Evolutionary conservation across 148 eudicot genomes (phyloP).

Genomic region (Talinum fruticosum): DNA sequence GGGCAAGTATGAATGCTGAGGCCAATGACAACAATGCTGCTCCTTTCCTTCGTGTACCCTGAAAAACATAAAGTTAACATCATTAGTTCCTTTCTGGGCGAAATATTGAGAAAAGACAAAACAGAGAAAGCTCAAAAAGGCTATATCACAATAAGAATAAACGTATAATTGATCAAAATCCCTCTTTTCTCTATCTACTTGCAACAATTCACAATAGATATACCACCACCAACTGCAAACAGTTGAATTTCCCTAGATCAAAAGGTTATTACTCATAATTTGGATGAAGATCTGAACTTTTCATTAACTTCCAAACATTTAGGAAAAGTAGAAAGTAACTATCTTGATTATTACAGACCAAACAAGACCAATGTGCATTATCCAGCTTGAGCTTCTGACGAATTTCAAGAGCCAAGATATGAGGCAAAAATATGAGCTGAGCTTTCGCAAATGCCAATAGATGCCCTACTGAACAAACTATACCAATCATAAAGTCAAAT

Average conservation of each 20-base stretch:
- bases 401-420: neutral
- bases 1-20: slow-evolving; percentile 85
- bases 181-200: neutral
- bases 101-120: neutral
- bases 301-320: neutral
- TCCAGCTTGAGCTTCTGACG: neutral
- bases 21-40: slow-evolving; percentile 91
- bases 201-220: no score
- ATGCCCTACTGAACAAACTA: no score
- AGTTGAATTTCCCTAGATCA: neutral
- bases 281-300: neutral
- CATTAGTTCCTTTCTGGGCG: neutral
- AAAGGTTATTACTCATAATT: neutral
- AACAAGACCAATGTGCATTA: neutral
- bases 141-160: neutral
- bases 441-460: neutral
- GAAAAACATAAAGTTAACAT: neutral
- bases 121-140: neutral
- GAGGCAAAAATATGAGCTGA: no score
- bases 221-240: neutral
- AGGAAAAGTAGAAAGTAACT: neutral
- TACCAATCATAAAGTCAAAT: neutral
- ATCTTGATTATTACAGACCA: neutral
- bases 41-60: slow-evolving; percentile 95
- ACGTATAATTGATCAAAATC: neutral